phyloP scores from a whole-genome alignment of 371 early-diverging fungal species.

The Circinella minor region DNA sequence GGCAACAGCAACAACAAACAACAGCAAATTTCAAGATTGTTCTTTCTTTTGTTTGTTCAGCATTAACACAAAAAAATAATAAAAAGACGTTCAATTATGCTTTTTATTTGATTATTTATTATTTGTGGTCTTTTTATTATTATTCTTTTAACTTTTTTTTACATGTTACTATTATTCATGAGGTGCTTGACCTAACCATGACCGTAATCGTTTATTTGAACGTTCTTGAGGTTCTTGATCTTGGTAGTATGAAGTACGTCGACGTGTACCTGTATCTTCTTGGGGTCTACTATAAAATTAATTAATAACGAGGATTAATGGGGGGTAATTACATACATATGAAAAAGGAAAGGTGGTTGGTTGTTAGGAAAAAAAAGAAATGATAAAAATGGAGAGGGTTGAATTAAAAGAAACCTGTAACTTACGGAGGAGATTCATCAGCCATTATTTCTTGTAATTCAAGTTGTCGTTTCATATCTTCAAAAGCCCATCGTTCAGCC shows the following conservation, averaged over 20 bases:
- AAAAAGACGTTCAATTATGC: slow-evolving; percentile 3
- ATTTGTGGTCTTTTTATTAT: not conserved
- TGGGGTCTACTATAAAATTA: not conserved
- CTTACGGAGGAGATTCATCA: slow-evolving; percentile 16
- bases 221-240: slow-evolving; percentile 2
- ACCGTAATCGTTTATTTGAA: not conserved
- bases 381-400: too few species aligned
- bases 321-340: not conserved
- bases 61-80: not conserved
- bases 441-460: slow-evolving; percentile 26
- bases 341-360: not conserved
- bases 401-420: not conserved
- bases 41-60: not conserved
- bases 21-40: not conserved
- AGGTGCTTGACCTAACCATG: slow-evolving; percentile 3
- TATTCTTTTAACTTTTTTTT: not conserved
- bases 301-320: not conserved
- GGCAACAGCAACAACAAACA: not conserved
- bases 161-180: not conserved
- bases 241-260: not conserved
- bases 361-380: too few species aligned
- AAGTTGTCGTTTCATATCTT: slow-evolving; percentile 37
- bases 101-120: not conserved
- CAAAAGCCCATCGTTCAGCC: slow-evolving; percentile 48
- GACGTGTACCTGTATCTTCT: not conserved